These are phyloP conservation scores for Apiospora pterosperma DNA, from an alignment of 2,329 filamentous ascomycete species.

Conservation along the genomic window DNA sequence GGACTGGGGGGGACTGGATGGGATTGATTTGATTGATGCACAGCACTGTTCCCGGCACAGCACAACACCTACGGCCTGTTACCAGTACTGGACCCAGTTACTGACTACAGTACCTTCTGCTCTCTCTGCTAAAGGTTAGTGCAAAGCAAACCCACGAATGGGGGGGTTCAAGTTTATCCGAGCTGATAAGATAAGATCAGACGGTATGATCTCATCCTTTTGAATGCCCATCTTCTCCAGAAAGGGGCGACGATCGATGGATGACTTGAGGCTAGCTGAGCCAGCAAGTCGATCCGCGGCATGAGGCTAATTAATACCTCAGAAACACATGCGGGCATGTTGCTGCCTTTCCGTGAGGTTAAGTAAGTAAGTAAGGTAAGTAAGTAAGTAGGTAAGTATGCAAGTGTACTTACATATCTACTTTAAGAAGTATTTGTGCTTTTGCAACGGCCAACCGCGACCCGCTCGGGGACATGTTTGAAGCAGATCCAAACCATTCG, in stretches of 20 bases:
- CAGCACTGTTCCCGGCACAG: constrained; percentile 1
- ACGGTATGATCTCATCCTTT: neutral
- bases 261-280: neutral
- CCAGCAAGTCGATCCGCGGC: neutral
- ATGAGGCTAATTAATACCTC: neutral
- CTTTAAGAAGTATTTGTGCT: neutral
- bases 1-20: neutral
- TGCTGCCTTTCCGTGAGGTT: too few species aligned
- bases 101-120: neutral
- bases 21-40: neutral
- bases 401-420: neutral
- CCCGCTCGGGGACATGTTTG: neutral
- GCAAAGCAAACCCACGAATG: neutral
- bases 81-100: neutral
- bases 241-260: neutral
- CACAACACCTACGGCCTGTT: neutral
- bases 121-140: too few species aligned
- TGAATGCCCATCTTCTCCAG: neutral
- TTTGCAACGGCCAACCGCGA: too few species aligned
- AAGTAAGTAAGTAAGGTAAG: too few species aligned
- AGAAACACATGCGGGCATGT: too few species aligned
- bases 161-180: constrained; percentile 1
- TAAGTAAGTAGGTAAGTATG: too few species aligned
- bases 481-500: neutral
- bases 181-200: constrained; percentile 2